Evolutionary conservation across 768 basidiomycete genomes (phyloP).

Genomic region (Mycena kentingensis): DNA sequence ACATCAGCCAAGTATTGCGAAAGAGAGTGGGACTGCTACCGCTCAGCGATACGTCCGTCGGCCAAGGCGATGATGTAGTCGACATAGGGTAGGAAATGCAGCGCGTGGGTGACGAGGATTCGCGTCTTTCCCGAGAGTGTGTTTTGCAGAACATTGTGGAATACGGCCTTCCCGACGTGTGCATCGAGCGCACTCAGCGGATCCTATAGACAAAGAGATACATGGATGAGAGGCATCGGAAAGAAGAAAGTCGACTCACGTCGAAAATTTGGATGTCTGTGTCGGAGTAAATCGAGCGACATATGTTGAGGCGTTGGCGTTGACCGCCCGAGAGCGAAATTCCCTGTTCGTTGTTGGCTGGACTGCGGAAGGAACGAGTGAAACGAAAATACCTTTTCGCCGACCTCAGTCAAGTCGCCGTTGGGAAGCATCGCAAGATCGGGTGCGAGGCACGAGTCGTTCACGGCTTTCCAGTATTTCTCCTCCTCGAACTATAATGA

Average conservation of each 20-base stretch:
- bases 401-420: conserved; percentile 84
- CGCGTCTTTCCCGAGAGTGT: conserved; percentile 71
- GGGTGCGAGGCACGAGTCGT: conserved; percentile 75
- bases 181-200: conserved; percentile 91
- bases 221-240: not conserved
- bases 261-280: conserved; percentile 89
- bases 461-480: conserved; percentile 79
- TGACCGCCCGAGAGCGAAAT: conserved; percentile 86
- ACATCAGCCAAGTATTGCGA: not conserved
- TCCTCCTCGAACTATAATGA: conserved; percentile 62
- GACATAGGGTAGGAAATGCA: conserved; percentile 86
- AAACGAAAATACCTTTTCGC: conserved; percentile 52
- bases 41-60: conserved; percentile 77
- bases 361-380: no score
- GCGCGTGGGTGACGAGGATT: conserved; percentile 87
- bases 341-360: no score
- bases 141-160: conserved; percentile 78
- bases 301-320: conserved; percentile 81
- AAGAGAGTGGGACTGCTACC: conserved; percentile 17
- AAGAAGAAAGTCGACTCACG: conserved; percentile 40
- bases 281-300: conserved; percentile 83
- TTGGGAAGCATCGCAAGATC: conserved; percentile 77
- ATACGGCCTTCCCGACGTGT: conserved; percentile 86
- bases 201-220: conserved; percentile 45
- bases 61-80: conserved; percentile 83